Conservation (phyloP, 768 basidiomycete species). For the Neoboletus magnificus region DNA sequence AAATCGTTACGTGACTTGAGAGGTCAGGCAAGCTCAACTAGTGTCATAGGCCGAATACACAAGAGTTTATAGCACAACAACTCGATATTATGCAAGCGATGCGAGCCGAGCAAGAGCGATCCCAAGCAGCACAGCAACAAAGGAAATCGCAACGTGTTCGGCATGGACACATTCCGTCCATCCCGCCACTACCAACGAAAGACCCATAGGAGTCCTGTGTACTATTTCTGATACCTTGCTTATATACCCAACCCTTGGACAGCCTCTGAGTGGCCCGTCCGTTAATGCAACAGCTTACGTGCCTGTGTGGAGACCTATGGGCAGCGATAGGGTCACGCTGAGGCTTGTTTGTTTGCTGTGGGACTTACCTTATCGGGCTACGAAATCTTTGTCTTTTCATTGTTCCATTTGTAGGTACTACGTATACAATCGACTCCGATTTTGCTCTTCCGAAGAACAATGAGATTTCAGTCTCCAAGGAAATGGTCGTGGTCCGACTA, state of each 20-base stretch:
- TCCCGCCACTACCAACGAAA: constrained; percentile 31
- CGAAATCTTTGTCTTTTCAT: constrained; percentile 12
- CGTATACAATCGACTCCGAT: constrained; percentile 2
- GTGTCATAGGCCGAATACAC: constrained; percentile 60
- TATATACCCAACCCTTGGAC: constrained; percentile 25
- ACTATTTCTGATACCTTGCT: constrained; percentile 20
- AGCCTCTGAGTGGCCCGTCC: neutral
- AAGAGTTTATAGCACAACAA: constrained; percentile 87
- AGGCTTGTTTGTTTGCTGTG: constrained; percentile 8
- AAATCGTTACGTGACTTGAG: neutral
- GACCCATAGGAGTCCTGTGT: constrained; percentile 8
- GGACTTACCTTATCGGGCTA: constrained; percentile 16
- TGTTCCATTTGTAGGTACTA: constrained; percentile 19
- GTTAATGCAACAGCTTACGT: constrained; percentile 1
- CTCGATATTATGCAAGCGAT: constrained; percentile 77
- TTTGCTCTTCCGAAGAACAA: constrained; percentile 23
- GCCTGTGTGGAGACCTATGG: constrained; percentile 9
- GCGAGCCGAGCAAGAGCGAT: constrained; percentile 77
- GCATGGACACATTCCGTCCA: constrained; percentile 24
- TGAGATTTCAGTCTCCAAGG: constrained; percentile 24
- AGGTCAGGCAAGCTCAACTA: constrained; percentile 2
- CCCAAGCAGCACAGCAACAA: constrained; percentile 57
- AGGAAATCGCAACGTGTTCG: constrained; percentile 57
- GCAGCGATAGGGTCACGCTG: neutral
- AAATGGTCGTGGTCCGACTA: constrained; percentile 6